Evolutionary conservation across 768 basidiomycete genomes (phyloP), one percentile per base, ranked within the genome.

Genomic region (Lentinula detonsa): DNA sequence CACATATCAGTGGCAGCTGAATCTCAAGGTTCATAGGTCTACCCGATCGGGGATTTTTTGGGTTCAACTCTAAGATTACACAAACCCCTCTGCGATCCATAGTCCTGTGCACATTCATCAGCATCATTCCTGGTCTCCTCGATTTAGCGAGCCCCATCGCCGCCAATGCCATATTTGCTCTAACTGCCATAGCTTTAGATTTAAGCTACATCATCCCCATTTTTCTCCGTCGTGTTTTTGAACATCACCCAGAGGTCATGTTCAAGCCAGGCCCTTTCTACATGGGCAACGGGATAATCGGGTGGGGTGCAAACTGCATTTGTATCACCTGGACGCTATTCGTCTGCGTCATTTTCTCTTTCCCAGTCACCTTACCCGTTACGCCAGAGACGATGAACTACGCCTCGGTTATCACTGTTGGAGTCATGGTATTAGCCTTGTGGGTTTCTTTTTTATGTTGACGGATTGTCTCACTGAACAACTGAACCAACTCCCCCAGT

Each of bases 261-360:
- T 94, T 94, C 79, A 85, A 82, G 62, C 92, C 92, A 4, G 92
- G 92, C 10, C 91, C 92, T 5, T 93, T 93, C 75, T 93, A 87
- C 74, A 85, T 93, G 84, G 88, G 91, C 34, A 74, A 82, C 59
- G 90, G 90, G 0, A 62, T 77, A 45, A 69, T 90, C 15, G 90
- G 90, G 0, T 80, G 80, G 76, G 68, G 76, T 3, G 81, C 80
- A 60, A 91, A 93, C 66, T 63, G 78, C 33, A 76, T 75, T n/a
- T 90, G 88, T 71, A 87, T 90, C 54, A 53, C 68, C 11, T 90
- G 88, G 88, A 87, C 86, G 37, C 65, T 82, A 11, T 89, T 90
- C 70, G 80, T 91, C 39, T 79, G 75, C 61, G 78, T 91, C 46
- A 84, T 92, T 65, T 89, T 91, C 72, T 84, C 86, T 45, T 73